A percentile compares a stretch with the other conserved stretches of the same genome.
Evolutionary conservation across 1,139 yeast genomes (phyloP).

Genomic region (Candida tropicalis): DNA sequence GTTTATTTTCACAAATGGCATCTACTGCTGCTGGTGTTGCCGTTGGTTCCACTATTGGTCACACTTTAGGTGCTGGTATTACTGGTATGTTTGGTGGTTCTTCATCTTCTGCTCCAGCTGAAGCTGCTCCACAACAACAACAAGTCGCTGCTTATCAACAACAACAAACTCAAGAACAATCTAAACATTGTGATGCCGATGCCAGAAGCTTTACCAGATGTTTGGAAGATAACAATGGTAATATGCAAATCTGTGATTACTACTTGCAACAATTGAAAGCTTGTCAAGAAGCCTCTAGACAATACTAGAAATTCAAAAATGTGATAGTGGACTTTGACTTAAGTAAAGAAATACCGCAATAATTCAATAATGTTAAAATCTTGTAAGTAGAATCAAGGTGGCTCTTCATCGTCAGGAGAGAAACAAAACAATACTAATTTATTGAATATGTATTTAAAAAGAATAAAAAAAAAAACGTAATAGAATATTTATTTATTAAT

Average conservation of each 20-base stretch:
- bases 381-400: slow-evolving; percentile 10
- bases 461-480: background rate
- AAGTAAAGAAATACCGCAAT: no score
- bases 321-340: background rate
- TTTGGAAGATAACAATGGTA: slow-evolving; percentile 88
- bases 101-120: slow-evolving; percentile 57
- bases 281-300: slow-evolving; percentile 91
- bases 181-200: slow-evolving; percentile 79
- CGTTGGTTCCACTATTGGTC: slow-evolving; percentile 96
- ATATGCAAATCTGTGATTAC: slow-evolving; percentile 96
- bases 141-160: slow-evolving; percentile 33
- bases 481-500: slow-evolving; percentile 2
- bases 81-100: slow-evolving; percentile 87
- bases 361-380: no score
- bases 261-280: slow-evolving; percentile 96
- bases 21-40: slow-evolving; percentile 99
- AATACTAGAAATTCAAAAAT: no score
- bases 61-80: slow-evolving; percentile 93
- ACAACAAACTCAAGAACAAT: slow-evolving; percentile 52
- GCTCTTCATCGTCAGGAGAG: background rate
- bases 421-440: slow-evolving; percentile 2
- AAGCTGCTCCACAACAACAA: slow-evolving; percentile 48
- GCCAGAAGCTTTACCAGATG: slow-evolving; percentile 96
- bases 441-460: slow-evolving; percentile 5
- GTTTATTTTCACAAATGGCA: slow-evolving; percentile 96